These are phyloP conservation scores for Pythium phragmitis DNA, from an alignment of 352 stramenopile genomes.

Conservation along the genomic window DNA sequence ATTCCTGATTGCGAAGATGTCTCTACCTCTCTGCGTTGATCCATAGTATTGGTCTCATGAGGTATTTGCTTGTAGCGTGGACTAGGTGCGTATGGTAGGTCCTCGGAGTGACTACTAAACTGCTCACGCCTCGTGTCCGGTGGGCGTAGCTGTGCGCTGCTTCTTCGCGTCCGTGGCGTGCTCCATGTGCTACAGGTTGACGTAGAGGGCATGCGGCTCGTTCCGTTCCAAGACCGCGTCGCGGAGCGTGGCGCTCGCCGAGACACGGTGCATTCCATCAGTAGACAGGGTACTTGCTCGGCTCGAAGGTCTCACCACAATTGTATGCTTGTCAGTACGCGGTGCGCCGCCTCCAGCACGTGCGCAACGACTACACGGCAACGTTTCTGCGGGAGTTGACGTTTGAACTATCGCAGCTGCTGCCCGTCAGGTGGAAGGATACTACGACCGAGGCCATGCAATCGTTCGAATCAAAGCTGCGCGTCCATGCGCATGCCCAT, in stretches of 20 bases:
- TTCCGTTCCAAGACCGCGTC: conserved; percentile 24
- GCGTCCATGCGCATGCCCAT: not conserved
- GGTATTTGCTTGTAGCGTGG: conserved; percentile 23
- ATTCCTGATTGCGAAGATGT: too few species aligned
- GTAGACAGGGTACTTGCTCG: not conserved
- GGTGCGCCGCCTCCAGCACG: conserved; percentile 43
- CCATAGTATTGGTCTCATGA: not conserved
- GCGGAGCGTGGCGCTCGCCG: not conserved
- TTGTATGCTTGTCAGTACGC: conserved; percentile 32
- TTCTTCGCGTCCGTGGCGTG: conserved; percentile 25
- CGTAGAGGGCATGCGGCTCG: conserved; percentile 18
- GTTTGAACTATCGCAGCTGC: conserved; percentile 37
- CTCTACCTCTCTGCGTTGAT: not conserved
- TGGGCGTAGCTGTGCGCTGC: conserved; percentile 25
- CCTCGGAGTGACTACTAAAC: not conserved
- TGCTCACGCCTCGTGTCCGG: not conserved
- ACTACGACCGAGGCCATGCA: not conserved
- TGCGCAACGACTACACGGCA: conserved; percentile 22
- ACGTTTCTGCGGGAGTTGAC: conserved; percentile 32
- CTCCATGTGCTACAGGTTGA: conserved; percentile 31
- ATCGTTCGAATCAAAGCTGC: not conserved
- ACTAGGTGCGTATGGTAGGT: conserved; percentile 19
- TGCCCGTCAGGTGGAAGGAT: conserved; percentile 35
- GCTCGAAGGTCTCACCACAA: too few species aligned
- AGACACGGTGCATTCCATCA: conserved; percentile 16